Base-by-base conservation (phyloP, 257 asterid genomes). In the Primulina tabacum region DNA sequence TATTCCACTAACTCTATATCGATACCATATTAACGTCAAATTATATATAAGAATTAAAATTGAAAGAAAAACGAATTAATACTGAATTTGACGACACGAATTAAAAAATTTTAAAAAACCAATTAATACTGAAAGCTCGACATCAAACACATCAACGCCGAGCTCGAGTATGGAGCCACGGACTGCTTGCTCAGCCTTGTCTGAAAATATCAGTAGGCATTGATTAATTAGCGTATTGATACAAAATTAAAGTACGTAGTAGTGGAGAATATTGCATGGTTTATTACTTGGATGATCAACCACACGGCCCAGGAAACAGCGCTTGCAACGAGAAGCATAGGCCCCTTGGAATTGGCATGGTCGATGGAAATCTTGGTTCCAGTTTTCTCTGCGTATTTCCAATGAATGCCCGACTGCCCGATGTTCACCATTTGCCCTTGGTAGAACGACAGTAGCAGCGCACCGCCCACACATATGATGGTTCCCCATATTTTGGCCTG, bases 281-380 rank as follows among this genome's bases (percentile, higher is more conserved):
- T 24, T 0, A 0, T 24, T 77, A 90, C 97, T 78, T 89, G 97
- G 79, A 89, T 74, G 65, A 86, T 89, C 29, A 92, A 59, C 96
- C 96, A 91, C 8, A 86, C 62, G 5, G 96, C 92, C 92, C 96
- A 94, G 30, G 97, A 77, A 77, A 88, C 63, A 26, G 96, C 83
- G 65, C 99, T 94, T 4, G 80, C 67, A 4, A 94, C 73, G 75
- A 91, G 85, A 18, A 94, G 90, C 69, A 86, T 32, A 9, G 97
- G 96, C 0, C 99, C 99, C 62, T 78, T 59, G 33, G 82, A 37
- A 62, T 79, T 83, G 29, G 26, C 81, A 69, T 87, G 97, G 80
- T 29, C 69, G 68, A 64, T 60, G 20, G 71, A 73, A 52, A 8
- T 59, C 32, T 75, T 75, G 35, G 80, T 80, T 3, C 81, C 82